These are phyloP conservation scores for Tetrahymena borealis DNA, from an alignment of 73 alveolate species.

Conservation along the genomic window DNA sequence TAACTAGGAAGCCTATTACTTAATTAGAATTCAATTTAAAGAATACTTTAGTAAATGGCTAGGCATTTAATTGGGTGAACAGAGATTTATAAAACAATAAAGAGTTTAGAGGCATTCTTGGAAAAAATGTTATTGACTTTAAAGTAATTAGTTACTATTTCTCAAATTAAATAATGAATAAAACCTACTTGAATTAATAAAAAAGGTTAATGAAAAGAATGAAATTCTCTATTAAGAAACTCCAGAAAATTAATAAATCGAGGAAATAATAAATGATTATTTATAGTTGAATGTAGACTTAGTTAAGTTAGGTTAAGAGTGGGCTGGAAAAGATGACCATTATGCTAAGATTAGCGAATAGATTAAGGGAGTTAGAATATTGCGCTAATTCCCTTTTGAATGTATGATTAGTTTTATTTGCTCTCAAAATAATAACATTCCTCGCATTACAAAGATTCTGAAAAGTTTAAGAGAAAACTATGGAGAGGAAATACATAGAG, in stretches of 20 bases:
- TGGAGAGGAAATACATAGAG: constrained; percentile 1
- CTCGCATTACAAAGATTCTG: constrained; percentile 43
- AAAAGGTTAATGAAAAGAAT: background rate
- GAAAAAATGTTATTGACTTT: constrained; percentile 32
- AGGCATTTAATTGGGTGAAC: constrained; percentile 66
- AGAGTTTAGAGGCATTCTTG: constrained; percentile 46
- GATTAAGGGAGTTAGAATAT: constrained; percentile 56
- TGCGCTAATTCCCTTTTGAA: constrained; percentile 64
- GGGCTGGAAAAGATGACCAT: constrained; percentile 19
- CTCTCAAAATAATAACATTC: constrained; percentile 55
- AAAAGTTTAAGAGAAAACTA: constrained; percentile 14
- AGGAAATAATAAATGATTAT: background rate
- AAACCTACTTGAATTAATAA: background rate
- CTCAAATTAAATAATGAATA: background rate
- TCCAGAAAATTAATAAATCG: background rate
- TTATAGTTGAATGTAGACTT: constrained; percentile 3
- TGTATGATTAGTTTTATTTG: constrained; percentile 63
- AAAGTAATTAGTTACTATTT: background rate
- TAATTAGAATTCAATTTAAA: constrained; percentile 42
- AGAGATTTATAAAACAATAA: background rate
- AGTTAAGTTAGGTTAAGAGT: background rate
- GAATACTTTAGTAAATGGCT: constrained; percentile 61
- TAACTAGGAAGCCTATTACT: background rate
- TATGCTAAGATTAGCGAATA: constrained; percentile 17
- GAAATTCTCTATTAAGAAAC: constrained; percentile 11